A percentile compares a stretch with the other conserved stretches of the same genome.
These are phyloP conservation scores for Pistacia atlantica DNA, from an alignment of 345 rosid species.

Conservation along the genomic window DNA sequence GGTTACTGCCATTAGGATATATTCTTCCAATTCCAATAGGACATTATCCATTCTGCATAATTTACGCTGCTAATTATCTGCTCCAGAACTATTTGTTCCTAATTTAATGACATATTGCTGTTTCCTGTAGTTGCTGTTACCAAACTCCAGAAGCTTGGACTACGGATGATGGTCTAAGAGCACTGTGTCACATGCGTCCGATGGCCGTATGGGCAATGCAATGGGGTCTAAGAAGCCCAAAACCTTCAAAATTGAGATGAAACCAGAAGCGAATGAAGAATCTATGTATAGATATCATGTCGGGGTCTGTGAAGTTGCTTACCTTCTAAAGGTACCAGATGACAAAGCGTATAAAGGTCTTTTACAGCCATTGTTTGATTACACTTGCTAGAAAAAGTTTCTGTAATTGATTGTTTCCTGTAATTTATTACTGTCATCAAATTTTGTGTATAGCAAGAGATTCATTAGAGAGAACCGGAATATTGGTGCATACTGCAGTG, in stretches of 20 bases:
- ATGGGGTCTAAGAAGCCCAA: constrained; percentile 69
- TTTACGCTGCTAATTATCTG: background rate
- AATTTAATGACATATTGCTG: background rate
- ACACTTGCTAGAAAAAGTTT: constrained; percentile 60
- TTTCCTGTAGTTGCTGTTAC: constrained; percentile 62
- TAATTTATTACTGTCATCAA: constrained; percentile 1
- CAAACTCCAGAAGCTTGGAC: constrained; percentile 97
- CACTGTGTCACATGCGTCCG: constrained; percentile 82
- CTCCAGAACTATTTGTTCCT: background rate
- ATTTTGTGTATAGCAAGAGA: background rate
- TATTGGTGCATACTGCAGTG: background rate
- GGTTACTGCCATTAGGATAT: background rate
- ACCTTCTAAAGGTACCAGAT: constrained; percentile 58
- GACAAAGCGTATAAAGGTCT: constrained; percentile 41
- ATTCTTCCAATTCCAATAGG: background rate
- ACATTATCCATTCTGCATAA: background rate
- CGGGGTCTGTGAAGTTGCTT: constrained; percentile 66
- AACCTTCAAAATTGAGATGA: constrained; percentile 32
- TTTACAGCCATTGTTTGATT: constrained; percentile 61
- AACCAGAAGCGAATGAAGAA: constrained; percentile 19
- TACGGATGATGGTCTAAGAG: constrained; percentile 23
- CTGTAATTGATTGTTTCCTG: background rate
- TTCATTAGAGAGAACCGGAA: background rate
- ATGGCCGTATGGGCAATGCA: constrained; percentile 96
- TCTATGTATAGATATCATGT: constrained; percentile 17